Evolutionary conservation across 805 yeast genomes (phyloP), one percentile per base, ranked within the genome.

Genomic region (Myxozyma geophila): DNA sequence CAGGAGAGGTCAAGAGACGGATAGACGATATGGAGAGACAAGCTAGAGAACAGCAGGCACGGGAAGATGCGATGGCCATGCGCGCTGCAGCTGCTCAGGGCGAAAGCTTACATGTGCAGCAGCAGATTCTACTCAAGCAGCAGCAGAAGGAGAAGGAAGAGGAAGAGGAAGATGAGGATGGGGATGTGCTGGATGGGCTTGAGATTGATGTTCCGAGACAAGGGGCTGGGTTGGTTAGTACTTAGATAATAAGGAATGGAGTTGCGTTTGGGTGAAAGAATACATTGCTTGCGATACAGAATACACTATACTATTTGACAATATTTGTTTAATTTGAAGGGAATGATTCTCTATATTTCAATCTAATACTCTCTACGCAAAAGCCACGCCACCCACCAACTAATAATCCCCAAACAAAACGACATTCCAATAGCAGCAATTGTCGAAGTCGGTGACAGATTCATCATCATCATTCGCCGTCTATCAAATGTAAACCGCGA

Each of bases 1-100:
- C 98, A 0, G 86, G 83, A 58, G 92, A 91, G 72, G 96, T 95
- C 2, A 86, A 93, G 68, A 87, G 88, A 69, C 86, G 96, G 67
- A 92, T 91, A 83, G 97, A 92, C 74, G 76, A 72, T 70, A 78
- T 66, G 46, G 80, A 79, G 23, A 54, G 50, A n/a, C 66, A 57
- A 73, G 79, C 15, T 59, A 71, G 15, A 71, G 71, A 55, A 64
- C 74, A 19, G 66, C 67, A 64, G 49, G 65, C 49, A 60, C 59
- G 61, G 36, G 72, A 69, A 4, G 74, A 71, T n/a, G 76, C 74
- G 46, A 41, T 40, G 39, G 59, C 62, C 39, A 17, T 50, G 52
- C 46, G 48, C n/a, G 58, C 62, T 19, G 60, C 58, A 2, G 43
- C 49, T 17, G 54, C 60, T 7, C 48, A 43, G 36, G 60, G 47